These are phyloP conservation scores for Sergeia podlipaevii DNA, from an alignment of 208 protist genomes.

Conservation along the genomic window DNA sequence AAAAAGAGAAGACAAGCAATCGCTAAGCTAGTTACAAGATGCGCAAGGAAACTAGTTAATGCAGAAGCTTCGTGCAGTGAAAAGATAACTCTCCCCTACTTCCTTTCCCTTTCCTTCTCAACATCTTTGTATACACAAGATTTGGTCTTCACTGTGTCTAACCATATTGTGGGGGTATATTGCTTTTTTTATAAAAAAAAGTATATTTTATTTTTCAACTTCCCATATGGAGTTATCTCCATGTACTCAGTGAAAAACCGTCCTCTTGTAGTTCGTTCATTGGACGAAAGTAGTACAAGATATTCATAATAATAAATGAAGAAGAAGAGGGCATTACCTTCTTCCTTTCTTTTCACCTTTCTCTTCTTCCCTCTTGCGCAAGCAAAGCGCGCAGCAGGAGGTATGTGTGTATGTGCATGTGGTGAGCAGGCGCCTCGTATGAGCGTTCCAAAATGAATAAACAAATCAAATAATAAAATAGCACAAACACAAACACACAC, in stretches of 20 bases:
- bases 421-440: no score
- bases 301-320: slow-evolving; percentile 2
- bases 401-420: no score
- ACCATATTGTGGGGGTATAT: not conserved
- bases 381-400: not conserved
- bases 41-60: no score
- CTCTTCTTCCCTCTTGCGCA: no score
- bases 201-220: slow-evolving; percentile 1
- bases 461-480: not conserved
- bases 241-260: not conserved
- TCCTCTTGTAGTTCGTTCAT: not conserved
- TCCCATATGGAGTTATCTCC: slow-evolving; percentile 3
- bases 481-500: not conserved
- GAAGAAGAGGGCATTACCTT: not conserved
- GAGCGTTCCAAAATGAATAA: not conserved
- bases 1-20: no score
- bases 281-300: not conserved
- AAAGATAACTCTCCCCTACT: no score
- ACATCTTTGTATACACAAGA: no score
- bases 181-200: slow-evolving; percentile 1
- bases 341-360: no score
- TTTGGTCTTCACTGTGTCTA: no score
- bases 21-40: no score
- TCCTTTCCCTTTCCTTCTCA: no score
- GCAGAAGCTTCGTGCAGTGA: no score